phyloP scores from a whole-genome alignment of 345 rosid genomes.

The Melaleuca alternifolia region DNA sequence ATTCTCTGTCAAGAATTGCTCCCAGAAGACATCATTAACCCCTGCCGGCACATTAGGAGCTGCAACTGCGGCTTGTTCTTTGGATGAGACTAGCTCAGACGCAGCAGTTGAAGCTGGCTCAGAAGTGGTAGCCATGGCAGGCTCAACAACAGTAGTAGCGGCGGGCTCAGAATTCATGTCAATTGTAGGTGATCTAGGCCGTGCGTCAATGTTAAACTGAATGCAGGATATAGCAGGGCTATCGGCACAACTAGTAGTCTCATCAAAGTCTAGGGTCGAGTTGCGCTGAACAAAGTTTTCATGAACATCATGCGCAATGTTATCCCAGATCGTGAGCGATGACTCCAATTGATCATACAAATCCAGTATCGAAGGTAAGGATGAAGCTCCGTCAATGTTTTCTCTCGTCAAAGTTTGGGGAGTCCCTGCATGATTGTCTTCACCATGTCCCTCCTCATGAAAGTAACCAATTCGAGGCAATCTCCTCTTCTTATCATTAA shows the following conservation, averaged over 20 bases:
- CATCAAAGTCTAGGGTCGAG: conserved; percentile 49
- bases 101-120: conserved; percentile 11
- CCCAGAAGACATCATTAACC: conserved; percentile 88
- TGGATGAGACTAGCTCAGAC: conserved; percentile 22
- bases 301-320: conserved; percentile 25
- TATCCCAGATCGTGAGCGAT: conserved; percentile 65
- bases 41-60: conserved; percentile 43
- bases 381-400: conserved; percentile 16
- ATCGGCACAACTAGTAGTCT: conserved; percentile 62
- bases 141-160: neutral
- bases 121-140: neutral
- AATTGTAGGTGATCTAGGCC: conserved; percentile 50
- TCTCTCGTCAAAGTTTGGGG: conserved; percentile 24
- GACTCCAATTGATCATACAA: conserved; percentile 56
- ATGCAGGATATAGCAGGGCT: conserved; percentile 48
- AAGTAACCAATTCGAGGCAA: conserved; percentile 39
- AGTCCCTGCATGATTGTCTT: conserved; percentile 24
- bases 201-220: conserved; percentile 34
- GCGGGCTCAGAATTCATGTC: conserved; percentile 79
- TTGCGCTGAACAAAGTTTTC: conserved; percentile 14
- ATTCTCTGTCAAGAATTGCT: conserved; percentile 92
- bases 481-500: conserved; percentile 59
- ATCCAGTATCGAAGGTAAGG: conserved; percentile 30
- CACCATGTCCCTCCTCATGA: conserved; percentile 21
- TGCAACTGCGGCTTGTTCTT: conserved; percentile 15